Conservation (phyloP, 208 protist genomes). For the Acanthamoeba healyi region DNA sequence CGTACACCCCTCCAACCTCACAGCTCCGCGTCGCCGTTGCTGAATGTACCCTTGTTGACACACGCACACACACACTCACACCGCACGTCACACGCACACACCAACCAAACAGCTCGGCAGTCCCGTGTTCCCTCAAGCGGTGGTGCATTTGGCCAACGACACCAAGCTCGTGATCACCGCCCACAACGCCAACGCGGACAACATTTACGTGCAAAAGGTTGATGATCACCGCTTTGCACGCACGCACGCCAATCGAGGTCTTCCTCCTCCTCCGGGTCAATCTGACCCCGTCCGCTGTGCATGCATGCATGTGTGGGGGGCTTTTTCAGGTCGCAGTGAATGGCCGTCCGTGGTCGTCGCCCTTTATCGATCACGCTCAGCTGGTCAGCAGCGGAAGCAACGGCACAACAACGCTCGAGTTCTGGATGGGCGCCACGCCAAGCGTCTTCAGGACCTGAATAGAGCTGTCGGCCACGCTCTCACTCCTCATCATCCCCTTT, state of each 20-base stretch:
- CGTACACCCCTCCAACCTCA: background rate
- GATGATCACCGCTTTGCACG: background rate
- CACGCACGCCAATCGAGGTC: too few species aligned
- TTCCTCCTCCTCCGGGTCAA: too few species aligned
- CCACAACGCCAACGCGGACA: background rate
- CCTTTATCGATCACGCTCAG: background rate
- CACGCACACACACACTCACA: too few species aligned
- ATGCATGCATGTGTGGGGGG: background rate
- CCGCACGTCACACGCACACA: background rate
- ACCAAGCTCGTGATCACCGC: background rate
- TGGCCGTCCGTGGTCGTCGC: background rate
- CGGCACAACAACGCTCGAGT: background rate
- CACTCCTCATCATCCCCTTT: background rate
- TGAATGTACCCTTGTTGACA: too few species aligned
- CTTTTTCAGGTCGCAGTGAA: background rate
- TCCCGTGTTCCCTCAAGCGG: background rate
- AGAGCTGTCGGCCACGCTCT: too few species aligned
- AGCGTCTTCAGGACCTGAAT: background rate
- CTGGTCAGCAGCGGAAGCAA: background rate
- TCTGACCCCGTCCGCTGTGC: background rate
- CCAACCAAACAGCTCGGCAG: background rate
- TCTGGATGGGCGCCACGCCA: background rate
- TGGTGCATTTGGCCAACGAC: background rate
- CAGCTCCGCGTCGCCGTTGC: background rate
- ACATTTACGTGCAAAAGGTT: background rate